These are phyloP conservation scores for Aspergillus candidus DNA, from an alignment of 2,329 filamentous ascomycete species.

Conservation along the genomic window DNA sequence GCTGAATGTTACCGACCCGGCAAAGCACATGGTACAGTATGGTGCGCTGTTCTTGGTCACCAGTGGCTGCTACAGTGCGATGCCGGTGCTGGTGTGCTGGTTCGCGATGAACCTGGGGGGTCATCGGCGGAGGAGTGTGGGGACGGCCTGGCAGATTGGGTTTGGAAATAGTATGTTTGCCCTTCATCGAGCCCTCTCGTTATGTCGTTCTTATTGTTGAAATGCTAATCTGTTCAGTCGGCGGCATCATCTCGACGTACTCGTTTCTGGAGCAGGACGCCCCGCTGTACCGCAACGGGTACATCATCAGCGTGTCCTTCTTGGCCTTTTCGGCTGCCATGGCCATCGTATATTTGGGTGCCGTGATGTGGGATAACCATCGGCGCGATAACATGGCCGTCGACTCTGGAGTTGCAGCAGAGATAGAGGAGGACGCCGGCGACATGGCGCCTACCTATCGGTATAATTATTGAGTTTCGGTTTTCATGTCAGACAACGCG, in stretches of 20 bases:
- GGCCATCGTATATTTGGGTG: conserved; percentile 4
- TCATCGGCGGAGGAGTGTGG: conserved; percentile 63
- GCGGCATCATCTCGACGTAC: conserved; percentile 15
- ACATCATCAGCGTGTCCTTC: conserved; percentile 14
- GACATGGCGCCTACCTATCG: conserved; percentile 13
- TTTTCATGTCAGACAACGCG: neutral
- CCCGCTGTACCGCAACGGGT: conserved; percentile 12
- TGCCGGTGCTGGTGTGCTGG: conserved; percentile 81
- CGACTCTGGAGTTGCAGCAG: neutral
- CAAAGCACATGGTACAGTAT: conserved; percentile 62
- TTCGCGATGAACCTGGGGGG: conserved; percentile 74
- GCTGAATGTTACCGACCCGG: conserved; percentile 57
- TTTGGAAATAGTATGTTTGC: conserved; percentile 4
- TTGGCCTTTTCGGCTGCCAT: conserved; percentile 9
- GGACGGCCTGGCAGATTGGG: conserved; percentile 60
- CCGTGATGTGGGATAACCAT: conserved; percentile 7
- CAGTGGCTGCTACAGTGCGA: conserved; percentile 71
- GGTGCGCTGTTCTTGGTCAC: conserved; percentile 74
- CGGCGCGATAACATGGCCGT: conserved; percentile 5
- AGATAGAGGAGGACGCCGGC: conserved; percentile 8
- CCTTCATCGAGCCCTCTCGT: neutral
- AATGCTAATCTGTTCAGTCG: conserved; percentile 4
- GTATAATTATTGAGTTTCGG: conserved; percentile 11
- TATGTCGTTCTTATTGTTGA: too few species aligned
- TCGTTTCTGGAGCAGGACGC: conserved; percentile 13